Base-by-base conservation (phyloP, 176 grass and related monocot genomes). In the Bromus sterilis region DNA sequence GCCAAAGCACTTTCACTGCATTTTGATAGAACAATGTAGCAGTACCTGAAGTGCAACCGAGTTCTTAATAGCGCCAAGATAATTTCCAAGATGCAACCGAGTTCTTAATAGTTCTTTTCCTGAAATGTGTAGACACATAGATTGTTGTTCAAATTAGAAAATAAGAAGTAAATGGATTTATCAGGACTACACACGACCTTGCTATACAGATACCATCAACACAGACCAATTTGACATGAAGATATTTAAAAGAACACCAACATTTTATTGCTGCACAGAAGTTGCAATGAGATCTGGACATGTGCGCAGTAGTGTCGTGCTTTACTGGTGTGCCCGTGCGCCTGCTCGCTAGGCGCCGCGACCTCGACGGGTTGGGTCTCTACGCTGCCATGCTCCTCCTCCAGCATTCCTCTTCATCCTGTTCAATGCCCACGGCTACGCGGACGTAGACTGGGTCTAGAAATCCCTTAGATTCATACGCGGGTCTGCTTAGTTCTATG, bases 81-180 rank as follows among this genome's bases (percentile, higher is more conserved):
- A 98, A 86, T 98, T 98, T 48, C 96, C 96, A 74, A 98, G 96
- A 86, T 98, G 96, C 59, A n/a, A n/a, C n/a, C n/a, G n/a, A n/a
- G n/a, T n/a, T n/a, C n/a, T n/a, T n/a, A n/a, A n/a, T n/a, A n/a
- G n/a, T n/a, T n/a, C 96, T 91, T 93, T 95, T 95, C 88, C 96
- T 98, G 90, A 71, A 58, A 32, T 16, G 28, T 33, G n/a, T 74
- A 64, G 37, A 57, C 42, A 82, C 26, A 57, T 46, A 33, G 21
- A 42, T 33, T 40, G 4, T 30, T 67, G 49, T 78, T 76, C n/a
- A 10, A 69, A 55, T 76, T 75, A 76, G 21, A 71, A 11, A 73
- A 30, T 60, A 14, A 64, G 79, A 43, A 76, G 10, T 58, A 61
- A 16, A 56, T n/a, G 30, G 7, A 42, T 83, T 76, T 56, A 60